Conservation (phyloP, 306 rosid genomes). For the Adenanthera pavonina region DNA sequence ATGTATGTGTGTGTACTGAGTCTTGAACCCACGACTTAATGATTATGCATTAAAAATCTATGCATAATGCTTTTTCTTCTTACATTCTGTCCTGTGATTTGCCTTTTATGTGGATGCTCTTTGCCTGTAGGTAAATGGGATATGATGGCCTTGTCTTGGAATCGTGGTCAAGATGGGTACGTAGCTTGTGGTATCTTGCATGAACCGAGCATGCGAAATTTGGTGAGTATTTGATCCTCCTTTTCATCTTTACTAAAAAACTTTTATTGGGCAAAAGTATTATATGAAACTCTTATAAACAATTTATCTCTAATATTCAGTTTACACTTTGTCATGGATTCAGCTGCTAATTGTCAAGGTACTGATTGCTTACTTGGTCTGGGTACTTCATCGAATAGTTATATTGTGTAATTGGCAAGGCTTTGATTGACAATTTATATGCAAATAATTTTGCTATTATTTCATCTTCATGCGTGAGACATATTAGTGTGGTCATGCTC, state of each 20-base stretch:
- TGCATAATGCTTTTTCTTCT: conserved; percentile 12
- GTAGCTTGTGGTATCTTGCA: conserved; percentile 70
- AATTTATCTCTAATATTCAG: not conserved
- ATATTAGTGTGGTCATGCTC: conserved; percentile 23
- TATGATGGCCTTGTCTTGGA: conserved; percentile 94
- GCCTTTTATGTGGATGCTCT: conserved; percentile 28
- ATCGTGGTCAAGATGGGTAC: conserved; percentile 97
- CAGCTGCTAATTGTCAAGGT: conserved; percentile 17
- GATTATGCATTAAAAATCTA: not conserved
- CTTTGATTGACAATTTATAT: not conserved
- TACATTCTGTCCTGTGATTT: conserved; percentile 32
- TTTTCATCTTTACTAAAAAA: conserved; percentile 9
- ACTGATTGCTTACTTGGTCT: conserved; percentile 19
- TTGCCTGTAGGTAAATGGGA: conserved; percentile 80
- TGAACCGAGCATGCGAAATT: conserved; percentile 72
- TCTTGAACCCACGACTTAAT: not conserved
- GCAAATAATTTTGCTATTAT: not conserved
- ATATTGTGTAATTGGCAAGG: not conserved
- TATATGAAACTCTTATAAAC: conserved; percentile 2
- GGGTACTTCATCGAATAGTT: conserved; percentile 12
- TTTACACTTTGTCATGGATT: conserved; percentile 1
- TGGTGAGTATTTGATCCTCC: conserved; percentile 52
- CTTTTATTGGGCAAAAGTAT: not conserved
- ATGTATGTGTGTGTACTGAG: too few species aligned
- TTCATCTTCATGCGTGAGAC: conserved; percentile 7